Percentiles rank a stretch among this genome's conserved stretches.
Evolutionary conservation across 306 rosid species (phyloP).

Genomic region (Lathyrus aphaca): DNA sequence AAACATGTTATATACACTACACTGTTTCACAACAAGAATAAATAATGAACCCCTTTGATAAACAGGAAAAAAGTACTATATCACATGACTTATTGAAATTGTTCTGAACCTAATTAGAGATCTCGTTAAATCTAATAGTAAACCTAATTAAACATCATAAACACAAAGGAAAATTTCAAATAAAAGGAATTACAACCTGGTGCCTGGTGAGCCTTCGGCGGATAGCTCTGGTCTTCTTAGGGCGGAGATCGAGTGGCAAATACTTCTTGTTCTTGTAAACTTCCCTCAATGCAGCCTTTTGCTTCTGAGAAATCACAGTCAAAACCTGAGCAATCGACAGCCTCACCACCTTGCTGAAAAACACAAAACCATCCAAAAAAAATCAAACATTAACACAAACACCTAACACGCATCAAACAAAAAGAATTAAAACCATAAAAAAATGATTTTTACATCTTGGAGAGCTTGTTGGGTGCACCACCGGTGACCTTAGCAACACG

Average conservation of each 20-base stretch:
- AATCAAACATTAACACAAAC: neutral
- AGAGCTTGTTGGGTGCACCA: conserved; percentile 97
- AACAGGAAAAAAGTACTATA: no score
- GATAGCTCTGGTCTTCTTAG: conserved; percentile 97
- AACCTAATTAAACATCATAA: no score
- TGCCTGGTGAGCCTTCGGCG: conserved; percentile 94
- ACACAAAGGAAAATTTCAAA: no score
- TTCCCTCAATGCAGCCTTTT: conserved; percentile 86
- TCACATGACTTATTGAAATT: neutral
- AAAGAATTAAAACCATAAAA: neutral
- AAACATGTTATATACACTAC: no score
- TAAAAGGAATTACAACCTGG: conserved; percentile 56
- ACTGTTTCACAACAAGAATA: neutral
- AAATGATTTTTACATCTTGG: conserved; percentile 64
- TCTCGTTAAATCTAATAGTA: neutral
- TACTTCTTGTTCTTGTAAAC: conserved; percentile 85
- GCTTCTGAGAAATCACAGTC: conserved; percentile 96
- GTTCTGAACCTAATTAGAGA: neutral
- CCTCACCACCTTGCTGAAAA: conserved; percentile 91
- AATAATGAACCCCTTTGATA: neutral
- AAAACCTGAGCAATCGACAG: conserved; percentile 89
- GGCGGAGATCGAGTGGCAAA: conserved; percentile 96
- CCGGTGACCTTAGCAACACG: conserved; percentile 99
- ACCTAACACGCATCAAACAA: neutral
- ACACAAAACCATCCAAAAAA: neutral